phyloP scores from a whole-genome alignment of 2,329 filamentous ascomycete species.

The Corynespora cassiicola region DNA sequence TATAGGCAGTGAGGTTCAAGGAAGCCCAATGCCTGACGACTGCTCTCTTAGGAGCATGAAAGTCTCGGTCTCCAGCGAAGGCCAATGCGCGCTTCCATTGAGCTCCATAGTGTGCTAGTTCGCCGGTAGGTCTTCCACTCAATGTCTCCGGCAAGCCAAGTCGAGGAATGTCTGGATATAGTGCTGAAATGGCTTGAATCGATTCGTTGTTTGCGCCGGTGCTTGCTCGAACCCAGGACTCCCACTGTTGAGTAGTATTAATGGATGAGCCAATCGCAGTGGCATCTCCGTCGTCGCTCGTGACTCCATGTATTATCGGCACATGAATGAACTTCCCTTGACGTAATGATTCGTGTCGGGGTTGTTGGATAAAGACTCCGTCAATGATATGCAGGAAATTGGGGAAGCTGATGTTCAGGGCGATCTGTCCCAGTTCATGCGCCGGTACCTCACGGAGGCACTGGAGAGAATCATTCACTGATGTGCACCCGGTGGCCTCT shows the following conservation, averaged over 20 bases:
- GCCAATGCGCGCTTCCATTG: conserved; percentile 62
- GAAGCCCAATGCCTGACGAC: conserved; percentile 60
- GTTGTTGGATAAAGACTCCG: conserved; percentile 62
- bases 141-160: too few relatives aligned
- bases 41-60: conserved; percentile 63
- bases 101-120: too few relatives aligned
- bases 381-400: conserved; percentile 59
- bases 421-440: too few relatives aligned
- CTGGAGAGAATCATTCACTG: too few relatives aligned
- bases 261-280: conserved; percentile 62
- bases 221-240: conserved; percentile 56
- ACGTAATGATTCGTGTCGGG: conserved; percentile 61
- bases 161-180: conserved; percentile 41
- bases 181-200: conserved; percentile 31
- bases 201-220: conserved; percentile 34
- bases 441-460: too few relatives aligned
- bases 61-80: conserved; percentile 58
- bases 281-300: conserved; percentile 73
- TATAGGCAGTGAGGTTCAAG: conserved; percentile 60
- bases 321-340: conserved; percentile 68
- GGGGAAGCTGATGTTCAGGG: too few relatives aligned
- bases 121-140: conserved; percentile 19
- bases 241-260: conserved; percentile 62
- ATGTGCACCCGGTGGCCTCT: too few relatives aligned
- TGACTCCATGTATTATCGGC: conserved; percentile 68